phyloP scores from a whole-genome alignment of 139 green algal genomes.

The Chlorella vulgaris region DNA sequence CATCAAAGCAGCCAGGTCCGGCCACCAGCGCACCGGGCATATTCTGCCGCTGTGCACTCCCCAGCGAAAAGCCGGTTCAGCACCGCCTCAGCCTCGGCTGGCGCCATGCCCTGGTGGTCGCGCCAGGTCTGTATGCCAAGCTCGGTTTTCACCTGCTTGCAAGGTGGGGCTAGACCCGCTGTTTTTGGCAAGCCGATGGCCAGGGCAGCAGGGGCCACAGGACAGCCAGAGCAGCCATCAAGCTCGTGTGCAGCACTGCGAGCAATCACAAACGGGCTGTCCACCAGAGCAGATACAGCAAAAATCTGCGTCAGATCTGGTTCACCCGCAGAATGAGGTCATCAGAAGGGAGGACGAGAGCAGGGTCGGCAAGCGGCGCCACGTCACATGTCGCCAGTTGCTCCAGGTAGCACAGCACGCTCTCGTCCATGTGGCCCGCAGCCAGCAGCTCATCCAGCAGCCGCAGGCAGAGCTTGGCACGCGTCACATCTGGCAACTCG shows the following conservation, averaged over 20 bases:
- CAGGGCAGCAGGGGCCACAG: not conserved
- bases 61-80: not conserved
- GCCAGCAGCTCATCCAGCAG: not conserved
- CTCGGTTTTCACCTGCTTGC: constrained; percentile 7
- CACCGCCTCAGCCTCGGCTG: not conserved
- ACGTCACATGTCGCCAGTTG: not conserved
- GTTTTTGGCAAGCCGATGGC: not conserved
- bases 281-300: too few relatives aligned
- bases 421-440: not conserved
- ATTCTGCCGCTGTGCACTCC: not conserved
- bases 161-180: not conserved
- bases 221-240: too few relatives aligned
- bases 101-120: not conserved
- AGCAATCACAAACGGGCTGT: too few relatives aligned
- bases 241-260: too few relatives aligned
- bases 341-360: not conserved
- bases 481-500: not conserved
- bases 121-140: not conserved
- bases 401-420: not conserved
- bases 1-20: not conserved
- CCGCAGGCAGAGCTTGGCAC: constrained; percentile 5
- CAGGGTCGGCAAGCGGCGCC: not conserved
- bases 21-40: not conserved
- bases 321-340: constrained; percentile 4
- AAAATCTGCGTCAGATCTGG: not conserved